Percentiles rank a stretch among this genome's conserved stretches.
Conservation (phyloP, 202 grass and related monocot species). For the Elaeis oleifera region DNA sequence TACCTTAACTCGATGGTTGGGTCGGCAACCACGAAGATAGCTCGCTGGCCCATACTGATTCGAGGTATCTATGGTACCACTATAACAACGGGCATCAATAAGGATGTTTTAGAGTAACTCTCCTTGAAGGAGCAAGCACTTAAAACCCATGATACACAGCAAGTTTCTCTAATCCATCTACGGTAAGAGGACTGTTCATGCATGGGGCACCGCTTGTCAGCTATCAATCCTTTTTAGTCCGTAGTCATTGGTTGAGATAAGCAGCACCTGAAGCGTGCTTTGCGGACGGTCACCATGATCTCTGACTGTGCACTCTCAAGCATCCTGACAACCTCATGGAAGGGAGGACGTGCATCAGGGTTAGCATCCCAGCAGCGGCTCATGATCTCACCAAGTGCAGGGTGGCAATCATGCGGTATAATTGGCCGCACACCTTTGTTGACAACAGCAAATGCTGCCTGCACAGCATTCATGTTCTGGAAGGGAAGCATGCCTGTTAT, state of each 20-base stretch:
- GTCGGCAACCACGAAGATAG: too few species aligned
- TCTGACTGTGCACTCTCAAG: constrained; percentile 46
- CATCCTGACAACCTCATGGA: constrained; percentile 38
- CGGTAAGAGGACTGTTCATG: too few species aligned
- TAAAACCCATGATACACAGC: too few species aligned
- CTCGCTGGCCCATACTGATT: too few species aligned
- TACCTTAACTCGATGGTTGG: too few species aligned
- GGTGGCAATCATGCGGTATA: constrained; percentile 41
- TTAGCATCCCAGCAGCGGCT: constrained; percentile 50
- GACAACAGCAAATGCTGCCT: constrained; percentile 74
- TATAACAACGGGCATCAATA: too few species aligned
- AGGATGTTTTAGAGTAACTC: too few species aligned
- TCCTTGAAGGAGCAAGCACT: too few species aligned
- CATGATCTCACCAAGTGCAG: constrained; percentile 51
- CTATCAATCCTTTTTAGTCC: constrained; percentile 19
- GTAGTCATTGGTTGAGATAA: constrained; percentile 43
- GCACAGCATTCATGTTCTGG: constrained; percentile 51
- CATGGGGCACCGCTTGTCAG: too few species aligned
- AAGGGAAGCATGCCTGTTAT: constrained; percentile 62
- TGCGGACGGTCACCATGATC: constrained; percentile 36
- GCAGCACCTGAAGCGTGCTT: constrained; percentile 52
- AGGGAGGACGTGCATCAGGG: constrained; percentile 36
- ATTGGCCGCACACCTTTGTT: constrained; percentile 48
- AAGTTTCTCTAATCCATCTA: too few species aligned
- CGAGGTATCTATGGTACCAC: too few species aligned